Percentiles rank a stretch among this genome's conserved stretches.
Conservation (phyloP, 1,139 yeast species). For the Lodderomyces beijingensis region DNA sequence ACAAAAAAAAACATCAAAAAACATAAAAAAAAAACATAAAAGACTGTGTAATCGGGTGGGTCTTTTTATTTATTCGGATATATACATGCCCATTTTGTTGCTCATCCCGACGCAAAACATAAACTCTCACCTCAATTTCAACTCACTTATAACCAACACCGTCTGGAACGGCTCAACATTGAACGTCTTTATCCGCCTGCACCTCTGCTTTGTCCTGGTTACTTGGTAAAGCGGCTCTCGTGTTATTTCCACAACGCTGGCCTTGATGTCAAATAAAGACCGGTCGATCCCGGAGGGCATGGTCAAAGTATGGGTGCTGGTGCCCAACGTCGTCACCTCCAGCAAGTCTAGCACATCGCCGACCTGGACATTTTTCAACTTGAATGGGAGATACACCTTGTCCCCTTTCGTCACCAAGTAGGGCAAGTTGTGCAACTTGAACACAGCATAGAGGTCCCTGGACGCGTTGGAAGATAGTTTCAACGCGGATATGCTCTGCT, state of each 20-base stretch:
- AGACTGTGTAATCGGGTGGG: no score
- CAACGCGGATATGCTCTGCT: constrained; percentile 48
- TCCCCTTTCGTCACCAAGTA: constrained; percentile 92
- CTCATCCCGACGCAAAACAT: no score
- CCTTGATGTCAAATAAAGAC: constrained; percentile 57
- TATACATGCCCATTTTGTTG: no score
- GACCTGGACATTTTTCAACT: constrained; percentile 66
- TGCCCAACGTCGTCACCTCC: constrained; percentile 79
- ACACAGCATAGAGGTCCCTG: constrained; percentile 66
- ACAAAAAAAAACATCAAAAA: background rate
- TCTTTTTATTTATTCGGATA: constrained; percentile 1
- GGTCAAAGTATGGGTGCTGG: constrained; percentile 69
- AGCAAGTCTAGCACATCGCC: constrained; percentile 75
- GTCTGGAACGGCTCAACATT: constrained; percentile 79
- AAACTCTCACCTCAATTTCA: constrained; percentile 31
- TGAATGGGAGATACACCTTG: constrained; percentile 70
- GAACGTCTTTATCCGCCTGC: constrained; percentile 78
- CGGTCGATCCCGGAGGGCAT: constrained; percentile 31
- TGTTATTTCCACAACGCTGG: constrained; percentile 81
- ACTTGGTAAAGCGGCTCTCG: constrained; percentile 68
- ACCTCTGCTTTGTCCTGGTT: constrained; percentile 66
- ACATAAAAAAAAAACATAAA: background rate
- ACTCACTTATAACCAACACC: constrained; percentile 72
- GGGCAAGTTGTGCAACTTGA: constrained; percentile 78
- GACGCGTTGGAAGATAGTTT: constrained; percentile 56